Percentiles rank a stretch among this genome's conserved stretches.
phyloP scores from a whole-genome alignment of 768 basidiomycete species.

The Podaxis sp. region DNA sequence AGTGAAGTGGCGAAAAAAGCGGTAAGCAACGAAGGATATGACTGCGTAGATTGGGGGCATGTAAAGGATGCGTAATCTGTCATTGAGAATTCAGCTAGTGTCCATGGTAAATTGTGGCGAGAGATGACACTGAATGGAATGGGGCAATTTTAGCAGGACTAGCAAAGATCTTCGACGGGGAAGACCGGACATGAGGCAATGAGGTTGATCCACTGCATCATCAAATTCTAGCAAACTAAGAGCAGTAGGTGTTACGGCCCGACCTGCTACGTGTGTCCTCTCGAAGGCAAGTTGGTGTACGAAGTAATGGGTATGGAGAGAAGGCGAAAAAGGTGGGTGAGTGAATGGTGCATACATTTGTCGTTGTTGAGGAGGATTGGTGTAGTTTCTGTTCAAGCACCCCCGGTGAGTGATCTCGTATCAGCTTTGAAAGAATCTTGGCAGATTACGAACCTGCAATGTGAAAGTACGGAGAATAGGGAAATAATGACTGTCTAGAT shows the following conservation, averaged over 20 bases:
- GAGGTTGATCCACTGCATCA: not conserved
- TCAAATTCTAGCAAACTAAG: not conserved
- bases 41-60: conserved; percentile 84
- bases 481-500: conserved; percentile 63
- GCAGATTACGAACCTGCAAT: conserved; percentile 55
- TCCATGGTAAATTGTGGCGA: not conserved
- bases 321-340: not conserved
- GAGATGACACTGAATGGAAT: not conserved
- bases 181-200: not conserved
- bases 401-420: not conserved
- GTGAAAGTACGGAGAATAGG: conserved; percentile 49
- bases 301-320: not conserved
- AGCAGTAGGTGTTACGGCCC: not conserved
- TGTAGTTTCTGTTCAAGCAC: conserved; percentile 60
- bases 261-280: not conserved
- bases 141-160: not conserved
- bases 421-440: not conserved
- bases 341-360: conserved; percentile 59
- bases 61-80: conserved; percentile 74
- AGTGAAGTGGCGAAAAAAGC: conserved; percentile 77
- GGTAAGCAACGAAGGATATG: conserved; percentile 84
- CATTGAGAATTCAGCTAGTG: conserved; percentile 7
- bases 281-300: not conserved
- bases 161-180: not conserved
- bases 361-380: conserved; percentile 69